Percentiles rank a stretch among this genome's conserved stretches.
Conservation (phyloP, 2,329 filamentous ascomycete species). For the Emergomyces africanus region DNA sequence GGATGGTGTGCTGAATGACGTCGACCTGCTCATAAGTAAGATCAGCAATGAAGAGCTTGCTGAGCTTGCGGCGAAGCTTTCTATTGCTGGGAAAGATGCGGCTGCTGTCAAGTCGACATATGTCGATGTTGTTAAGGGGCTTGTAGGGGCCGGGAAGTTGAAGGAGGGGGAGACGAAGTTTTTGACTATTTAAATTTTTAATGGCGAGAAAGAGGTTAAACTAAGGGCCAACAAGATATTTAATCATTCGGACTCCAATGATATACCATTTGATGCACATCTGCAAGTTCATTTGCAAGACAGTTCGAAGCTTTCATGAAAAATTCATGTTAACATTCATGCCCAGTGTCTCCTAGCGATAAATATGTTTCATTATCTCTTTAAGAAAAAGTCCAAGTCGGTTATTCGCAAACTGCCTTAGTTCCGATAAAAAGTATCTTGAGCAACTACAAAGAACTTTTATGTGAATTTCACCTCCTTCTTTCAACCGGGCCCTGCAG, state of each 20-base stretch:
- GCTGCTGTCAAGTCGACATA: conserved; percentile 79
- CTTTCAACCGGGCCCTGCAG: conserved; percentile 6
- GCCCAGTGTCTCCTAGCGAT: no score
- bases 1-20: conserved; percentile 69
- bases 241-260: not conserved
- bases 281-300: not conserved
- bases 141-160: conserved; percentile 71
- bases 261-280: not conserved
- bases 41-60: conserved; percentile 87
- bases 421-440: not conserved
- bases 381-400: no score
- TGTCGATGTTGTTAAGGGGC: conserved; percentile 60
- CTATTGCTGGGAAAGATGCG: conserved; percentile 60
- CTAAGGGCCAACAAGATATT: not conserved
- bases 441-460: not conserved
- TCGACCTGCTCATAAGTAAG: conserved; percentile 77
- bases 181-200: conserved; percentile 13
- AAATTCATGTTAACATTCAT: no score
- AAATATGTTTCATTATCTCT: no score
- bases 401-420: no score
- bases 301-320: no score
- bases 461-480: conserved; percentile 1
- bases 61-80: conserved; percentile 65
- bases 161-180: conserved; percentile 70
- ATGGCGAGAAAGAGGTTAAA: not conserved